Conservation (phyloP, 2,329 filamentous ascomycete species). For the Sarocladiaceae sp. region DNA sequence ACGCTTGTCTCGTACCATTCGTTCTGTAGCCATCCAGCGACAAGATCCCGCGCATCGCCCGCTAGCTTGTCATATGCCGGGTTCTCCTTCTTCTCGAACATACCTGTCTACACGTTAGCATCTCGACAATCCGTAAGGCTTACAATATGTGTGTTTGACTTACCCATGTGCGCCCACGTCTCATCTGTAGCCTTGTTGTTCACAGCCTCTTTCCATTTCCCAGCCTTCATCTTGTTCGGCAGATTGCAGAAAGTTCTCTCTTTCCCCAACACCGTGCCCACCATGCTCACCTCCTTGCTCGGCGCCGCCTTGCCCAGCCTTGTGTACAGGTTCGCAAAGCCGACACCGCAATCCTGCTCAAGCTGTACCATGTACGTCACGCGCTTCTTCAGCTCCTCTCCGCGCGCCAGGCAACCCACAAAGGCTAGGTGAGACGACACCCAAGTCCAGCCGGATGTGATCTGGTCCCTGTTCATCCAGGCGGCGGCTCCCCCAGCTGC, state of each 20-base stretch:
- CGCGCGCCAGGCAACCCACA: constrained; percentile 81
- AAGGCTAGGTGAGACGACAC: constrained; percentile 90
- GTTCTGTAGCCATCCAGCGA: constrained; percentile 60
- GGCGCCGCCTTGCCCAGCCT: constrained; percentile 67
- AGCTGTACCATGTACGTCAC: constrained; percentile 65
- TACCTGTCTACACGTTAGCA: constrained; percentile 37
- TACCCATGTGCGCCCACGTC: constrained; percentile 71
- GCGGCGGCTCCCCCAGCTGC: constrained; percentile 80
- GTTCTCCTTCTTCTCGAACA: constrained; percentile 72
- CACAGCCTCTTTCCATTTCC: constrained; percentile 64
- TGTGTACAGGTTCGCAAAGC: constrained; percentile 85
- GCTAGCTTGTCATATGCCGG: constrained; percentile 66
- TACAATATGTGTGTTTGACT: constrained; percentile 27
- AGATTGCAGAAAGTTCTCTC: constrained; percentile 87
- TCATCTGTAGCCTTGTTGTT: constrained; percentile 82
- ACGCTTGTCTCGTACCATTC: constrained; percentile 62
- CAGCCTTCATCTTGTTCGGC: constrained; percentile 51
- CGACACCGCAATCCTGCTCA: constrained; percentile 61
- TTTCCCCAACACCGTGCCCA: constrained; percentile 57
- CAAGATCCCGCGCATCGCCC: constrained; percentile 60
- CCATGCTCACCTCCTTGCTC: constrained; percentile 46
- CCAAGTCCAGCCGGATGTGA: constrained; percentile 75
- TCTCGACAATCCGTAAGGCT: no score
- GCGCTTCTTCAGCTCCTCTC: constrained; percentile 73
- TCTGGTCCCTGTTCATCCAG: constrained; percentile 78